Evolutionary conservation across 2,329 filamentous ascomycete genomes (phyloP), one percentile per base, ranked within the genome.

Genomic region (Microthyrium microscopicum): DNA sequence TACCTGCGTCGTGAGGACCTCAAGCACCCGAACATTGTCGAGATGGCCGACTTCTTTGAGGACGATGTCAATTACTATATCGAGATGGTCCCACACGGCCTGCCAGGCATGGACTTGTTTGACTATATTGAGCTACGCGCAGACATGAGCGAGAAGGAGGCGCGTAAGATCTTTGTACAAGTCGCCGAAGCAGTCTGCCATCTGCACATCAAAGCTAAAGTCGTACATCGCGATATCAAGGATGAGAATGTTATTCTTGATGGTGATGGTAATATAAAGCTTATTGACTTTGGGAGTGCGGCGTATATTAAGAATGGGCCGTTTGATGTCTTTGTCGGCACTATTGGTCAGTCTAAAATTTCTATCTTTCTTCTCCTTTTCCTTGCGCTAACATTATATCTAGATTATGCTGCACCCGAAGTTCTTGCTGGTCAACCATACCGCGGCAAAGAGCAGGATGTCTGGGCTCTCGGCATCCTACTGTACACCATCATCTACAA

Each of bases 401-500:
- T 41, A 94, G 89, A 98, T 62, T 98, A 98, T 57, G 89, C 89
- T 29, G 89, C 89, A 5, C 89, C 89, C n/a, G 89, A 98, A 61
- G 89, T 98, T 35, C 68, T 98, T 31, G 84, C 84, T 37, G 89
- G 89, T 30, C 78, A 77, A 45, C 78, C 85, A 12, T 98, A 98
- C 57, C 73, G 79, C 43, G 89, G 89, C 49, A 93, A 91, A 56
- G 87, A 93, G 54, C 89, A 98, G 61, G 89, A 98, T 50, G 84
- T 98, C 20, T 98, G 89, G 89, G 89, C 89, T 1, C 68, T 98
- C 12, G 89, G 89, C 17, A 95, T 98, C 48, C 68, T 98, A 18
- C 71, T 98, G 11, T 98, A 98, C 62, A 98, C 89, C 19, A 94
- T 98, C 49, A 79, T 95, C 49, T 98, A 98, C 68, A 98, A 95